Conservation (phyloP, 1,284 basidiomycete genomes). For the Leccinum proximum region DNA sequence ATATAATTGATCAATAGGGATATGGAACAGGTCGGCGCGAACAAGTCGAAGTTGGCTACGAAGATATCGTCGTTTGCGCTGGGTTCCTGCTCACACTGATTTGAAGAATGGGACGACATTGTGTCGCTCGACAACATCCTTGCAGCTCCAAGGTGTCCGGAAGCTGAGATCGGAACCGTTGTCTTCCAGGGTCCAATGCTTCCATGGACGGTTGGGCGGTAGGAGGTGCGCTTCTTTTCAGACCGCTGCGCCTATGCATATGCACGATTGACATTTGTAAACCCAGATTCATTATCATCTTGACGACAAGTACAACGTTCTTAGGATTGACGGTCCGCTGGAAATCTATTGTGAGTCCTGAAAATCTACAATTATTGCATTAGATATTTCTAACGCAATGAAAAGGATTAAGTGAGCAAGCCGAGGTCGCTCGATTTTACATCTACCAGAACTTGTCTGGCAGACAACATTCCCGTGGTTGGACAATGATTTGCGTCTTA, state of each 20-base stretch:
- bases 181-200: conserved; percentile 76
- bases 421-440: conserved; percentile 60
- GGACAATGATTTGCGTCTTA: conserved; percentile 79
- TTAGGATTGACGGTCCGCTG: conserved; percentile 79
- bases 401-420: conserved; percentile 55
- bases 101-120: conserved; percentile 92
- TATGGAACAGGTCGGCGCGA: conserved; percentile 72
- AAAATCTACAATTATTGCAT: conserved; percentile 1
- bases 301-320: conserved; percentile 95
- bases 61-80: conserved; percentile 87
- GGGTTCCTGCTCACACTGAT: conserved; percentile 84
- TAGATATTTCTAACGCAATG: neutral
- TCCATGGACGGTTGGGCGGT: conserved; percentile 85
- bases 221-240: conserved; percentile 60
- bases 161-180: conserved; percentile 62
- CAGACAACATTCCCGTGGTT: conserved; percentile 82
- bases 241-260: neutral
- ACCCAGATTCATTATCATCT: conserved; percentile 80
- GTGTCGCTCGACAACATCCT: conserved; percentile 53
- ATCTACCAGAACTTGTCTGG: conserved; percentile 62
- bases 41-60: conserved; percentile 82
- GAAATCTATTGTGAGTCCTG: conserved; percentile 78
- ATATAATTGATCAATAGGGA: conserved; percentile 5
- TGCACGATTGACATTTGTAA: conserved; percentile 5
- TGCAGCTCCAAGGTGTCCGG: conserved; percentile 34